phyloP scores from a whole-genome alignment of 163 green algal genomes.

The Coccomyxa subellipsoidea region DNA sequence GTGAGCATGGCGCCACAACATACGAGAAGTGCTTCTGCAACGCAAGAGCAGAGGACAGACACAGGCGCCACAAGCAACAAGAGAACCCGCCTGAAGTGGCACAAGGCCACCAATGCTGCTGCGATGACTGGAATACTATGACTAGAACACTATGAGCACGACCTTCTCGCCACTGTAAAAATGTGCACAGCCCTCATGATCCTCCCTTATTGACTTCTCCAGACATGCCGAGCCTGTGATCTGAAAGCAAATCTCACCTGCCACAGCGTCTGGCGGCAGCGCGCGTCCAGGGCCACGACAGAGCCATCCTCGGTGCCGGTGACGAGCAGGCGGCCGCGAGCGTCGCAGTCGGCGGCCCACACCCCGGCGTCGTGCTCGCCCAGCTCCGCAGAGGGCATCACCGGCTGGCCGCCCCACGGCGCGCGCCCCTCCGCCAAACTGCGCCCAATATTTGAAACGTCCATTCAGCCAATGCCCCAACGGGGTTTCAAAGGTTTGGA shows the following conservation, averaged over 20 bases:
- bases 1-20: too few relatives aligned
- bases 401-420: slow-evolving; percentile 48
- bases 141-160: too few relatives aligned
- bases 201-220: not conserved
- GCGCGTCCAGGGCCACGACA: slow-evolving; percentile 59
- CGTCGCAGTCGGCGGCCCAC: slow-evolving; percentile 46
- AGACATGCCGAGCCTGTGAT: not conserved
- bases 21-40: too few relatives aligned
- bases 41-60: too few relatives aligned
- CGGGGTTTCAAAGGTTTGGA: too few relatives aligned
- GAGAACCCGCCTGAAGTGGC: too few relatives aligned
- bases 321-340: slow-evolving; percentile 36
- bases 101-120: too few relatives aligned
- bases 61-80: too few relatives aligned
- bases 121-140: too few relatives aligned
- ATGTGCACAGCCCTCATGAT: too few relatives aligned
- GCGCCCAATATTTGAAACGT: not conserved
- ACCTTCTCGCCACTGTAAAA: too few relatives aligned
- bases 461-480: too few relatives aligned
- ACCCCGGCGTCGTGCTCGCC: slow-evolving; percentile 53
- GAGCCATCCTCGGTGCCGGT: slow-evolving; percentile 68
- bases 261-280: slow-evolving; percentile 28
- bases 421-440: slow-evolving; percentile 55
- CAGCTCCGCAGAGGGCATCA: slow-evolving; percentile 38
- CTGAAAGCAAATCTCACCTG: slow-evolving; percentile 7